Evolutionary conservation across 208 protist species (phyloP), one percentile per base, ranked within the genome.

Genomic region (Borovskyia barvae): DNA sequence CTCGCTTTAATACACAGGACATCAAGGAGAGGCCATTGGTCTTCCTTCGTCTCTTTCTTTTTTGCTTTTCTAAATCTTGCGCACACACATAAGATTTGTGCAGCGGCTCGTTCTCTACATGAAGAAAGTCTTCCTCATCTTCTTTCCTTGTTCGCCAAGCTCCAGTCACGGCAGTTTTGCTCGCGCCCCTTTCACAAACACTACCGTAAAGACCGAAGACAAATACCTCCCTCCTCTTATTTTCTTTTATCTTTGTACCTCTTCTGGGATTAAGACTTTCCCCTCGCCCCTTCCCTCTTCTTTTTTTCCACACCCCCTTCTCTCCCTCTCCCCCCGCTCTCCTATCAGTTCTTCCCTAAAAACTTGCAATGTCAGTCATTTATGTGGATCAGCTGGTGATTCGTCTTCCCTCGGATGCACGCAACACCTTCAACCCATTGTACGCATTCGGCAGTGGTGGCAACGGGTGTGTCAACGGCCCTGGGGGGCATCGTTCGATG

Each of bases 401-500:
- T 15, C 74, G 77, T 8, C 82, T 93, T 6, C 67, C 69, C 7
- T 93, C 82, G 0, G 74, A 87, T 14, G 28, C 54, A 12, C 65
- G 70, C 46, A 93, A 87, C 43, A 59, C 64, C 28, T 90, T 93
- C 66, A 93, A 90, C 68, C 86, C 82, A 0, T 61, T 43, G 26
- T 81, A 73, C 58, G 79, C 82, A 5, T 93, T 93, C 59, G 72
- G 78, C n/a, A n/a, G n/a, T n/a, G 56, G 60, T 17, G 37, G 50
- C 47, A 50, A 47, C 49, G 42, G 35, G 36, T n/a, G n/a, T n/a
- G n/a, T n/a, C n/a, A n/a, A n/a, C 64, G 70, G 73, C n/a, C 52
- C 56, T 9, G 35, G 17, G 41, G 62, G 47, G 30, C 46, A 43
- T 42, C 41, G 46, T 19, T 7, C 28, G 22, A 54, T 45, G 12